Evolutionary conservation across 2,329 filamentous ascomycete genomes (phyloP).

Genomic region (Aaosphaeria arxii): DNA sequence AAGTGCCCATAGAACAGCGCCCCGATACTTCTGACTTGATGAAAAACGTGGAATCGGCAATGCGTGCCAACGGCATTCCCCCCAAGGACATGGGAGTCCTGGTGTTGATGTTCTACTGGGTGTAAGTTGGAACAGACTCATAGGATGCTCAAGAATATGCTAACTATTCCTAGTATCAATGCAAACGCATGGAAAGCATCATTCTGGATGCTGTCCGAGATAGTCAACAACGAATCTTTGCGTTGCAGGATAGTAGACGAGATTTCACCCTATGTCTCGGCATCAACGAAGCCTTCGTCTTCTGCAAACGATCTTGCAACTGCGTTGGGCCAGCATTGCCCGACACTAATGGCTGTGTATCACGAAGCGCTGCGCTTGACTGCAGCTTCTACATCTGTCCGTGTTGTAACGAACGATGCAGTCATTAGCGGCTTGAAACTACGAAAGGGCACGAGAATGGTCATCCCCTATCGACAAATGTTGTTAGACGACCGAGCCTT

Average conservation of each 20-base stretch:
- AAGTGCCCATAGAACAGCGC: too few relatives aligned
- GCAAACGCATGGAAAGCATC: background rate
- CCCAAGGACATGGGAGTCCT: too few relatives aligned
- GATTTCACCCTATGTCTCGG: background rate
- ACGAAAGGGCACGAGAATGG: conserved; percentile 5
- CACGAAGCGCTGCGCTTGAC: conserved; percentile 6
- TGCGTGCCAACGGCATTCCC: too few relatives aligned
- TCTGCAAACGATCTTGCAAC: background rate
- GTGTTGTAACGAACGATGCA: conserved; percentile 4
- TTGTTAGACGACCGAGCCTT: background rate
- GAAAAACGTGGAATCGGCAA: too few relatives aligned
- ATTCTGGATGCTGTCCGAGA: background rate
- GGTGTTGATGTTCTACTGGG: too few relatives aligned
- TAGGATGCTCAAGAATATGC: background rate
- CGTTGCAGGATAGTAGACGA: background rate
- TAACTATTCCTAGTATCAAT: background rate
- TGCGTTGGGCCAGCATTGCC: background rate
- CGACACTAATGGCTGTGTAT: background rate
- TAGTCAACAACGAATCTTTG: background rate
- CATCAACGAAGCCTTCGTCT: background rate
- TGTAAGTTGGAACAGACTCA: too few relatives aligned
- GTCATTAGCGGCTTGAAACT: conserved; percentile 8
- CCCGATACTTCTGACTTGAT: too few relatives aligned
- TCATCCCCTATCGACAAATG: conserved; percentile 3
- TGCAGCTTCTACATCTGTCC: conserved; percentile 6